Percentiles rank a stretch among this genome's conserved stretches.
Conservation (phyloP, 1,284 basidiomycete species). For the Retiboletus flavoniger region DNA sequence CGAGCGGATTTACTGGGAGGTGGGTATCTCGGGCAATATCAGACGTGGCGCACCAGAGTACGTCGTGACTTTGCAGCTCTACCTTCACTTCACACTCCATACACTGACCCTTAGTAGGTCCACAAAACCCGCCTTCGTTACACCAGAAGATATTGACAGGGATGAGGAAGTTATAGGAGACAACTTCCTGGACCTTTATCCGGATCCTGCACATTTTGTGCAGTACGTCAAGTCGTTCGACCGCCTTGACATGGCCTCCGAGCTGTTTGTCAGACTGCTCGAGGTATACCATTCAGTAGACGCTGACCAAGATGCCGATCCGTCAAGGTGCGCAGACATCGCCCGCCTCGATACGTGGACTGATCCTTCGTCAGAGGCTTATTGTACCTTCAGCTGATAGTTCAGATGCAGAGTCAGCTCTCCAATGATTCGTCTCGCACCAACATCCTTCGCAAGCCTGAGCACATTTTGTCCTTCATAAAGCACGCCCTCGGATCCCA, state of each 20-base stretch:
- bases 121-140: slow-evolving; percentile 45
- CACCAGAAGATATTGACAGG: slow-evolving; percentile 47
- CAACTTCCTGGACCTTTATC: slow-evolving; percentile 64
- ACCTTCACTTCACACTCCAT: not conserved
- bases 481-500: slow-evolving; percentile 59
- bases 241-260: slow-evolving; percentile 66
- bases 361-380: slow-evolving; percentile 42
- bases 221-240: slow-evolving; percentile 62
- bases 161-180: slow-evolving; percentile 44
- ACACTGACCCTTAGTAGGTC: slow-evolving; percentile 26
- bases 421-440: slow-evolving; percentile 53
- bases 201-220: slow-evolving; percentile 70
- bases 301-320: slow-evolving; percentile 44
- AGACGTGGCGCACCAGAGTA: slow-evolving; percentile 42
- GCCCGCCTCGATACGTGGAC: not conserved
- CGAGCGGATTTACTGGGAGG: slow-evolving; percentile 56
- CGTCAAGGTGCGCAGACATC: slow-evolving; percentile 46
- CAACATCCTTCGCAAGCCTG: slow-evolving; percentile 68
- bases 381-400: slow-evolving; percentile 72
- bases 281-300: slow-evolving; percentile 64
- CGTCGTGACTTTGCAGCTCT: slow-evolving; percentile 3
- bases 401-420: slow-evolving; percentile 74
- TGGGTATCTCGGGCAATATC: slow-evolving; percentile 53
- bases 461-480: slow-evolving; percentile 76
- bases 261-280: slow-evolving; percentile 71